Conservation (phyloP, 2,329 filamentous ascomycete species). For the Exophiala spinifera region DNA sequence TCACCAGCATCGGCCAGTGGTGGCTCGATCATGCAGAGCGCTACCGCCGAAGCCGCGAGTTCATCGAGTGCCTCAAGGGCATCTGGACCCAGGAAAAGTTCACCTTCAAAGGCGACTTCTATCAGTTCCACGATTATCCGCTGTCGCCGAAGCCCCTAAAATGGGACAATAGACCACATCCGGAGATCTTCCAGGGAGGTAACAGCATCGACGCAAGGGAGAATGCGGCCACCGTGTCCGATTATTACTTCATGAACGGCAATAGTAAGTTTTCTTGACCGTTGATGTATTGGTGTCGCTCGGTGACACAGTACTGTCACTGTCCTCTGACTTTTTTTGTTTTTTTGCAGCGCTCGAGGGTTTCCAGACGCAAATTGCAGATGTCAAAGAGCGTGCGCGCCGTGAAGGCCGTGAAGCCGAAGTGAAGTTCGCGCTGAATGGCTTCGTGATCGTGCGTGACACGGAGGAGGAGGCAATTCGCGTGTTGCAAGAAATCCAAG, state of each 20-base stretch:
- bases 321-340: no score
- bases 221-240: constrained; percentile 48
- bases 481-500: constrained; percentile 52
- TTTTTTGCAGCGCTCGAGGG: constrained; percentile 45
- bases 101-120: constrained; percentile 52
- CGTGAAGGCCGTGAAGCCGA: constrained; percentile 45
- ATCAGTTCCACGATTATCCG: constrained; percentile 52
- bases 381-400: constrained; percentile 48
- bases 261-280: constrained; percentile 35
- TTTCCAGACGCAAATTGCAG: constrained; percentile 50
- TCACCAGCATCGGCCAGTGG: constrained; percentile 52
- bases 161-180: constrained; percentile 45
- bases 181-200: constrained; percentile 54
- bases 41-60: constrained; percentile 50
- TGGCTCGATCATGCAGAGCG: constrained; percentile 55
- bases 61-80: constrained; percentile 51
- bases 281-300: not conserved
- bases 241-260: constrained; percentile 58
- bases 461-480: constrained; percentile 56
- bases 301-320: no score
- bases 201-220: constrained; percentile 51
- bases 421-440: constrained; percentile 49
- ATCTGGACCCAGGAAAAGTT: constrained; percentile 53
- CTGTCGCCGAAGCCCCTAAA: constrained; percentile 51
- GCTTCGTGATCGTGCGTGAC: constrained; percentile 40